These are phyloP conservation scores for Clavispora santaluciae DNA, from an alignment of 805 yeast genomes.

Conservation along the genomic window DNA sequence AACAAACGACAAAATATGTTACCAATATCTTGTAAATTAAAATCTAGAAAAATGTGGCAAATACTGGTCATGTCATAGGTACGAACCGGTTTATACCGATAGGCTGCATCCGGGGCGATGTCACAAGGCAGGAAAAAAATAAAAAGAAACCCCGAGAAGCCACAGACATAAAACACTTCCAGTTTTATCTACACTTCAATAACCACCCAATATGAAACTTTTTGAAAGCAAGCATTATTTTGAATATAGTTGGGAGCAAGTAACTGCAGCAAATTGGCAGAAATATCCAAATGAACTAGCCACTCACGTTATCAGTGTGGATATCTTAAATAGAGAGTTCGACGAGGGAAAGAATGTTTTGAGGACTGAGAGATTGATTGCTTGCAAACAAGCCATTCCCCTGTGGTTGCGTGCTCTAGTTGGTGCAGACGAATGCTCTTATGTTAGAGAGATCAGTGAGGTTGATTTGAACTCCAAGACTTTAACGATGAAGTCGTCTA, in stretches of 20 bases:
- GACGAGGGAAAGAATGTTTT: conserved; percentile 46
- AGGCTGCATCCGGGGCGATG: not conserved
- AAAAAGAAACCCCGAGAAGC: not conserved
- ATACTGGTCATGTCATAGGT: not conserved
- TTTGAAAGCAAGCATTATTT: conserved; percentile 68
- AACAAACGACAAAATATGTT: too few relatives aligned
- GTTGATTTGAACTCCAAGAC: conserved; percentile 66
- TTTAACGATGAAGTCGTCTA: conserved; percentile 76
- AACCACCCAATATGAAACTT: conserved; percentile 58
- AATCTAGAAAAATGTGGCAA: not conserved
- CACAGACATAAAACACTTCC: not conserved
- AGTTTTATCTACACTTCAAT: not conserved
- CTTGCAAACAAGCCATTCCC: conserved; percentile 85
- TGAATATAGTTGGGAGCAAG: conserved; percentile 88
- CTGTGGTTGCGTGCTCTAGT: conserved; percentile 68
- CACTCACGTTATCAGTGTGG: conserved; percentile 91
- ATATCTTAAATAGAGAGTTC: conserved; percentile 71
- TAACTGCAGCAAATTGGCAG: conserved; percentile 93
- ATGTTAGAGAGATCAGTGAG: conserved; percentile 83
- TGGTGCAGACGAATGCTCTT: conserved; percentile 69
- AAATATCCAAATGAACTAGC: conserved; percentile 94
- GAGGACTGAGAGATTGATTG: conserved; percentile 80
- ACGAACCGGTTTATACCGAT: not conserved
- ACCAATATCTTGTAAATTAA: too few relatives aligned
- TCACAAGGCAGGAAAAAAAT: not conserved